Conservation (phyloP, 208 protist species). For the Acanthamoeba pearcei region DNA sequence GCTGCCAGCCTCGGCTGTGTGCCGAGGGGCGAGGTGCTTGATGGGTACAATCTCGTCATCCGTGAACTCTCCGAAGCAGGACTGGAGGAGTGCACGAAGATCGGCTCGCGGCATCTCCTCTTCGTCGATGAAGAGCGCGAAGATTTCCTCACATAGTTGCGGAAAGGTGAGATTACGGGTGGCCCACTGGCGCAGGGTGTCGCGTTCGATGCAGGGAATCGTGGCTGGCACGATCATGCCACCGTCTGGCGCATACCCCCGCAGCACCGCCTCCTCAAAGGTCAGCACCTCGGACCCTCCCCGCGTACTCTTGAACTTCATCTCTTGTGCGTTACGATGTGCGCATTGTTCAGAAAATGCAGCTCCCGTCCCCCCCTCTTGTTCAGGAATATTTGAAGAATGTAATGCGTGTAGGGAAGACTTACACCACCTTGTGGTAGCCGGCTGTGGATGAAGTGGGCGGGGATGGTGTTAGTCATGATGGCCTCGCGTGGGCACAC, state of each 20-base stretch:
- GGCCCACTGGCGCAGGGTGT: slow-evolving; percentile 68
- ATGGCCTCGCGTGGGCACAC: too few species aligned
- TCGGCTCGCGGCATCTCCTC: slow-evolving; percentile 78
- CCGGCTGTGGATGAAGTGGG: neutral
- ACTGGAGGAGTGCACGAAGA: slow-evolving; percentile 74
- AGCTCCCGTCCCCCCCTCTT: neutral
- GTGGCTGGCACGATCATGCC: slow-evolving; percentile 76
- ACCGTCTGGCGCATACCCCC: slow-evolving; percentile 77
- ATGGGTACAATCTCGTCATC: slow-evolving; percentile 10
- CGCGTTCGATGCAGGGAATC: slow-evolving; percentile 71
- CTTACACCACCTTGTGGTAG: slow-evolving; percentile 60
- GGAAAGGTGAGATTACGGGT: neutral
- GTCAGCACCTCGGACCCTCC: slow-evolving; percentile 46
- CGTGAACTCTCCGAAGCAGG: slow-evolving; percentile 38
- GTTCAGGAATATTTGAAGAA: too few species aligned
- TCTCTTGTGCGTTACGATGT: neutral
- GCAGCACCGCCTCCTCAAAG: slow-evolving; percentile 79
- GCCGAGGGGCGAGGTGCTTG: slow-evolving; percentile 1
- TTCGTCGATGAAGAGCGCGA: slow-evolving; percentile 62
- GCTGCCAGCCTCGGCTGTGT: neutral
- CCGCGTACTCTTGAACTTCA: slow-evolving; percentile 55
- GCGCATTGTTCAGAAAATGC: neutral
- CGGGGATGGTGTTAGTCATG: neutral
- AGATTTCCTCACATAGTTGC: slow-evolving; percentile 59
- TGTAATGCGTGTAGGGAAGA: neutral